These are phyloP conservation scores for Nakaseomyces sp. DNA, from an alignment of 1,139 yeast species.

Conservation along the genomic window DNA sequence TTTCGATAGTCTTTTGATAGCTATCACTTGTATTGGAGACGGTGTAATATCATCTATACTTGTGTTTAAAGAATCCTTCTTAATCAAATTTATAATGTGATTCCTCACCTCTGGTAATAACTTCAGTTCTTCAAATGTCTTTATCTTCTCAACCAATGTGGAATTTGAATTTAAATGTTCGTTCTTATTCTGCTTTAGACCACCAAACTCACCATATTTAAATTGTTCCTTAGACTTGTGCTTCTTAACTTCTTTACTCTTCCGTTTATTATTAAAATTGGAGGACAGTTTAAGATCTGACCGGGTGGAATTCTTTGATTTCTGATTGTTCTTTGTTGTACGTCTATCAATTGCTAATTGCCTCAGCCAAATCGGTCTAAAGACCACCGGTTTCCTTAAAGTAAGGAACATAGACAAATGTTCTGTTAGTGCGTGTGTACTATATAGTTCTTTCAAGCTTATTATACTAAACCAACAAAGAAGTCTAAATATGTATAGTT, in stretches of 20 bases:
- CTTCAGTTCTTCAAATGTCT: constrained; percentile 54
- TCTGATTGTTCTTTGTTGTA: neutral
- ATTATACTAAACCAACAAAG: too few relatives aligned
- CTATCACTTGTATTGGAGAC: constrained; percentile 54
- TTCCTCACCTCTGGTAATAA: constrained; percentile 60
- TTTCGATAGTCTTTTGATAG: constrained; percentile 42
- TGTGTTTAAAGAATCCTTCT: constrained; percentile 33
- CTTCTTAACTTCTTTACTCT: neutral
- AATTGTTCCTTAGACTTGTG: constrained; percentile 5
- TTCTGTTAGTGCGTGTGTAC: too few relatives aligned
- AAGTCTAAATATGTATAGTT: too few relatives aligned
- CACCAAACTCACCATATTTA: constrained; percentile 14
- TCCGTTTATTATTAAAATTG: neutral
- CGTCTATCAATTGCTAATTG: neutral
- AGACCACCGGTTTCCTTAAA: neutral
- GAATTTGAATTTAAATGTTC: neutral
- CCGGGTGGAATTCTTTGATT: neutral
- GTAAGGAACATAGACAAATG: neutral
- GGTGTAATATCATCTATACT: constrained; percentile 37
- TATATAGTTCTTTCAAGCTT: too few relatives aligned
- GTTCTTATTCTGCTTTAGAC: neutral
- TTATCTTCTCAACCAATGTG: constrained; percentile 38
- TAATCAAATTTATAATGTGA: constrained; percentile 53
- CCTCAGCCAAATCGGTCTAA: neutral
- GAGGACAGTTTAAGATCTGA: neutral